A percentile compares a stretch with the other conserved stretches of the same genome.
These are phyloP conservation scores for Mycena amicta DNA, from an alignment of 768 basidiomycete species.

Conservation along the genomic window DNA sequence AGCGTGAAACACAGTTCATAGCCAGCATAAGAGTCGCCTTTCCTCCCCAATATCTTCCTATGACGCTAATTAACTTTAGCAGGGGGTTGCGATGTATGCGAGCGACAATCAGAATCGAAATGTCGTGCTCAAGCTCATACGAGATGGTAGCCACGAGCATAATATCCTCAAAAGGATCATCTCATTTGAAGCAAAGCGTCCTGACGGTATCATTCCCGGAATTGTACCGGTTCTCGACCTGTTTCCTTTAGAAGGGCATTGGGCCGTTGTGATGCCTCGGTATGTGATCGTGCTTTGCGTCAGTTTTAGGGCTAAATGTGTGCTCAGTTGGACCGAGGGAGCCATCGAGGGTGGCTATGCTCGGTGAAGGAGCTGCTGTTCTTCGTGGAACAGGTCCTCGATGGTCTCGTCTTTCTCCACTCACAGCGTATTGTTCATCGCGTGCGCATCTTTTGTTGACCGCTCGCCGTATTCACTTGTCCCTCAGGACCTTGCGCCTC, in stretches of 20 bases:
- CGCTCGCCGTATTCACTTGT: neutral
- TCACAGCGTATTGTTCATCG: constrained; percentile 15
- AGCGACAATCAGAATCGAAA: neutral
- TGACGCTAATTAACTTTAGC: neutral
- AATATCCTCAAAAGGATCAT: neutral
- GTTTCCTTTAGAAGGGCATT: constrained; percentile 23
- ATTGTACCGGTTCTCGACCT: constrained; percentile 29
- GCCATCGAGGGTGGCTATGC: too few relatives aligned
- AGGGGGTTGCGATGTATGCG: neutral
- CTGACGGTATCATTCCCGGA: neutral
- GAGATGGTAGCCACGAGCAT: neutral
- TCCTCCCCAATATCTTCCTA: neutral
- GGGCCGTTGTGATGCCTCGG: constrained; percentile 35
- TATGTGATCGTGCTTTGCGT: too few relatives aligned
- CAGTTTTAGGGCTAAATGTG: too few relatives aligned
- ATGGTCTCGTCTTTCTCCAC: constrained; percentile 13
- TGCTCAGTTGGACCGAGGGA: too few relatives aligned
- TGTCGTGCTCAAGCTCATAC: neutral
- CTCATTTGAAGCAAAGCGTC: neutral
- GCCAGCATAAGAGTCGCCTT: neutral
- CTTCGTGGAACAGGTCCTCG: constrained; percentile 1
- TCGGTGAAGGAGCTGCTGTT: constrained; percentile 12
- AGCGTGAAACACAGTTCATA: neutral
- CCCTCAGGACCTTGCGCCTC: constrained; percentile 10
- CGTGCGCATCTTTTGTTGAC: neutral